These are phyloP conservation scores for Phanerochaete carnosa DNA, from an alignment of 768 basidiomycete genomes.

Conservation along the genomic window DNA sequence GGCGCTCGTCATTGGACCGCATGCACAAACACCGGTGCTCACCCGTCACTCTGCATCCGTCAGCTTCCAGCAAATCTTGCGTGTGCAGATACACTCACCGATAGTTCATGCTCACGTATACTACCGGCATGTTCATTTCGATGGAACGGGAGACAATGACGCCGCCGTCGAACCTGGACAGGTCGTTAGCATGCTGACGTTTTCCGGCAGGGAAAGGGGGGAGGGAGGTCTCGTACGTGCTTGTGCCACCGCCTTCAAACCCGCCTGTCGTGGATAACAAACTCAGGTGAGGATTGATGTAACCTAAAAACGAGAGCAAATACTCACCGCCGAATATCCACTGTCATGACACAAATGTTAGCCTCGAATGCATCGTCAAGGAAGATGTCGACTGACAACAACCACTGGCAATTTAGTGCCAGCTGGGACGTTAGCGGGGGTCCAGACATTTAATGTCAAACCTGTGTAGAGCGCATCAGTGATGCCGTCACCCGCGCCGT, in stretches of 20 bases:
- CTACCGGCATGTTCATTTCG: slow-evolving; percentile 38
- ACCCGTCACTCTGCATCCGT: neutral
- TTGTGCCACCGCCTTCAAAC: neutral
- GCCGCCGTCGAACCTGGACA: slow-evolving; percentile 11
- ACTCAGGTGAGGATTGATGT: neutral
- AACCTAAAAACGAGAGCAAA: neutral
- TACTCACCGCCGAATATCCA: slow-evolving; percentile 48
- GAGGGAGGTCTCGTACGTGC: neutral
- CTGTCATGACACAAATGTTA: slow-evolving; percentile 23
- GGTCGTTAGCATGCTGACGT: neutral
- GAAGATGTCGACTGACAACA: slow-evolving; percentile 36
- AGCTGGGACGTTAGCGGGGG: slow-evolving; percentile 34
- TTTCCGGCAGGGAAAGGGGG: neutral
- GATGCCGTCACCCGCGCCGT: too few relatives aligned
- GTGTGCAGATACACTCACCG: slow-evolving; percentile 24
- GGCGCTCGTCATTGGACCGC: neutral
- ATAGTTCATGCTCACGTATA: slow-evolving; percentile 58
- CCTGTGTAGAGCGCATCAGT: slow-evolving; percentile 27
- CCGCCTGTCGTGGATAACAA: neutral
- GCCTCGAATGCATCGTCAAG: neutral
- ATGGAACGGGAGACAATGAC: slow-evolving; percentile 34
- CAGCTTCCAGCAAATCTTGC: neutral
- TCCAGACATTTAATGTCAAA: slow-evolving; percentile 46
- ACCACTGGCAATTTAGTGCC: slow-evolving; percentile 48
- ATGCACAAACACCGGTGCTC: neutral